A percentile compares a stretch with the other conserved stretches of the same genome.
Conservation (phyloP, 192 early-diverging fungal genomes). For the Entophlyctis luteolus region DNA sequence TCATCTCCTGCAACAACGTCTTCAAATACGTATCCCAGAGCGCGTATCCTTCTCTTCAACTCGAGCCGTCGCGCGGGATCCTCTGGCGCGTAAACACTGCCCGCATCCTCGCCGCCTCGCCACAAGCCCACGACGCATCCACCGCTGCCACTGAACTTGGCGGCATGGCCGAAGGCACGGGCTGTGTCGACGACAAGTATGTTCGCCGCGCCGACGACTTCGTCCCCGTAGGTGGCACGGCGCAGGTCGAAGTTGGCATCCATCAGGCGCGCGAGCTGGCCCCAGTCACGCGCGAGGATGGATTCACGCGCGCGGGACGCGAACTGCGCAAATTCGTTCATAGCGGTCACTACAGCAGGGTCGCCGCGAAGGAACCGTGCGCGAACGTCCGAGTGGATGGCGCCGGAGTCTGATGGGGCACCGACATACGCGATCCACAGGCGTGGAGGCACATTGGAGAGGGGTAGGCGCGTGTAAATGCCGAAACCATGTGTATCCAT, state of each 20-base stretch:
- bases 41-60: slow-evolving; percentile 13
- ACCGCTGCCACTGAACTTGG: slow-evolving; percentile 60
- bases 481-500: slow-evolving; percentile 51
- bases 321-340: slow-evolving; percentile 46
- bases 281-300: slow-evolving; percentile 25
- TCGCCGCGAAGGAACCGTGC: slow-evolving; percentile 53
- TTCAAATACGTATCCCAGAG: slow-evolving; percentile 17
- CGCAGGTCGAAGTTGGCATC: slow-evolving; percentile 53
- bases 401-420: slow-evolving; percentile 55
- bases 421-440: slow-evolving; percentile 52
- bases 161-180: slow-evolving; percentile 39
- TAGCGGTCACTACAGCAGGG: slow-evolving; percentile 49
- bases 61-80: not conserved
- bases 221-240: slow-evolving; percentile 49
- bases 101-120: not conserved
- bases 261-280: slow-evolving; percentile 49
- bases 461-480: slow-evolving; percentile 39
- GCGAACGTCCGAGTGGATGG: slow-evolving; percentile 53
- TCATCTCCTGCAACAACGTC: not conserved
- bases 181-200: slow-evolving; percentile 51
- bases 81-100: too few species aligned
- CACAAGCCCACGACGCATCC: slow-evolving; percentile 58
- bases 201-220: slow-evolving; percentile 45
- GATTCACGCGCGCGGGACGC: slow-evolving; percentile 36
- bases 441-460: slow-evolving; percentile 36